Evolutionary conservation across 345 rosid genomes (phyloP), one percentile per base, ranked within the genome.

Genomic region (Hibiscus tridactylites): DNA sequence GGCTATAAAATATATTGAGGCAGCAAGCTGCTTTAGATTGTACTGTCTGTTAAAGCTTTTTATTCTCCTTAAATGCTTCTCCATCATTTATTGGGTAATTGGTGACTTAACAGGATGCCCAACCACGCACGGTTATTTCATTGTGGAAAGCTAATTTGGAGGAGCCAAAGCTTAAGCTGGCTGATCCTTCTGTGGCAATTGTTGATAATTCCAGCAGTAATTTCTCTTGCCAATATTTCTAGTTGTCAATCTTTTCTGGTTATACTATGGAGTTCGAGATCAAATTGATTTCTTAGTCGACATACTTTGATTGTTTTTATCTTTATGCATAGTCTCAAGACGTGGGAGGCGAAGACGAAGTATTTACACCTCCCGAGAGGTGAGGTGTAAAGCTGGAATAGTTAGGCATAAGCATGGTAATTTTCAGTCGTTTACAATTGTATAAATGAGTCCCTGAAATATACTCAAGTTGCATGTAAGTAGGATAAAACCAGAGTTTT

Each of bases 111-210:
- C 91, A 95, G 98, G 98, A 92, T 84, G 88, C 97, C 58, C 85
- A 76, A 76, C 98, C 98, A 54, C 97, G 96, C 15, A 80, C 82
- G 0, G 69, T 88, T 65, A 82, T 90, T 75, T 84, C 94, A 35
- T 77, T 95, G 85, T 90, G 99, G 97, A 92, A 79, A 81, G 96
- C 94, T 39, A 89, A 88, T 83, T 74, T 95, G 78, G 96, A 89
- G 81, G 94, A 88, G 61, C 88, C 86, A 74, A 90, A 89, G 78
- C 75, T 73, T 21, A 85, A 88, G 73, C 94, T 73, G 75, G 72
- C 87, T 71, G 98, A 95, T 81, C 79, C 93, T 68, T 84, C 99
- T 21, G 96, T 92, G 78, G 79, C 81, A 80, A 89, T 95, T 76
- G 81, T 81, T 62, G 96, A 92, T 52, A 85, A 78, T 76, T 47